These are phyloP conservation scores for Geotrichum bryndzae DNA, from an alignment of 1,139 yeast species.

Conservation along the genomic window DNA sequence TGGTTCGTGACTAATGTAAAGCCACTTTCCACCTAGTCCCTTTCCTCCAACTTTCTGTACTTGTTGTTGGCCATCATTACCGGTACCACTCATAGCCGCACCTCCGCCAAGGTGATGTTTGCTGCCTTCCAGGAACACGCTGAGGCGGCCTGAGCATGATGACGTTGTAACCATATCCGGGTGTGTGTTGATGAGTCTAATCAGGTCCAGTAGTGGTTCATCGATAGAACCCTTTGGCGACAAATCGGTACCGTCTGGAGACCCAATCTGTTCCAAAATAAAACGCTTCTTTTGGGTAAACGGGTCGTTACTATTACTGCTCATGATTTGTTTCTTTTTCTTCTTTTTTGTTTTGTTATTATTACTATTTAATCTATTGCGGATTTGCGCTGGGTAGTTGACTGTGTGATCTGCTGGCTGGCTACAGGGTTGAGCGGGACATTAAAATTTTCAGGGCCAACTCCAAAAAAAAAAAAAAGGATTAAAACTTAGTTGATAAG, in stretches of 20 bases:
- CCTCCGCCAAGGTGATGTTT: constrained; percentile 16
- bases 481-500: too few species aligned
- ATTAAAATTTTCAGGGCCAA: too few species aligned
- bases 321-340: not conserved
- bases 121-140: constrained; percentile 69
- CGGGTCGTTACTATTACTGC: constrained; percentile 38
- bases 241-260: constrained; percentile 47
- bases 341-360: not conserved
- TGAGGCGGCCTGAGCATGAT: constrained; percentile 81
- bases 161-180: constrained; percentile 76
- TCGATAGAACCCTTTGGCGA: constrained; percentile 87
- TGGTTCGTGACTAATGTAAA: constrained; percentile 70
- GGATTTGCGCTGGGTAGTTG: too few species aligned
- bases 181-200: constrained; percentile 56
- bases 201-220: constrained; percentile 62
- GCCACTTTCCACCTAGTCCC: constrained; percentile 79
- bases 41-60: constrained; percentile 62
- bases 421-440: too few species aligned
- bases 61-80: constrained; percentile 23
- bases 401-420: too few species aligned
- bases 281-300: constrained; percentile 63
- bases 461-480: too few species aligned
- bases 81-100: constrained; percentile 20
- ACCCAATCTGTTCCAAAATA: constrained; percentile 46
- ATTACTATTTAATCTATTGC: too few species aligned